Evolutionary conservation across 495 filamentous ascomycete genomes (phyloP), one percentile per base, ranked within the genome.

Genomic region (Barbatosphaeria neglecta): DNA sequence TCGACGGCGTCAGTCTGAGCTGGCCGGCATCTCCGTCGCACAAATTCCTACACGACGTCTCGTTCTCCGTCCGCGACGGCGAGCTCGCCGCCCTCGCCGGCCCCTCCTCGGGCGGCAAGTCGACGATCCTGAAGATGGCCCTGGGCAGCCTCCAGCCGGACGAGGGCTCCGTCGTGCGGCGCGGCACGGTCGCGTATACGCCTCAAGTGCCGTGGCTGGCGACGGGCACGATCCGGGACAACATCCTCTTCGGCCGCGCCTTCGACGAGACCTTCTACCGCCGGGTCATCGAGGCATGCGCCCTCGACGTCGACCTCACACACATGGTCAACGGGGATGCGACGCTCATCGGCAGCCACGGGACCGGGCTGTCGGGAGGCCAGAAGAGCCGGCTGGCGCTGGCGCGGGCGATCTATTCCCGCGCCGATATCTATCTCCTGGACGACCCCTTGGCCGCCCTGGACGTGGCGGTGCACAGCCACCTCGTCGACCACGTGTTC

Each of bases 361-460:
- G 87, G 3, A 90, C 92, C 43, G 87, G 84, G 3, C 74, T 93
- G 15, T 89, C 84, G 15, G 87, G 87, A 33, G 87, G 87, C 41
- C 87, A 93, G 60, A 92, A 88, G 65, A 84, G 86, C 46, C 77
- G 87, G 13, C 64, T 93, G 54, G 87, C 84, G 3, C 71, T 93
- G 37, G 87, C 87, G 3, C 70, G 87, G 57, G 87, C 87, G 35
- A 86, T 93, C 0, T 93, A 92, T 59, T 85, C 87, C 47, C 74
- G 86, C 44, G 84, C 87, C 10, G 86, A 89, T 60, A 75, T 90
- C 45, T 88, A 90, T 52, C 68, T 93, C 15, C 66, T 93, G 8
- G 87, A 93, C 54, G 87, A 93, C 62, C 77, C 83, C 49, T 67
- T 93, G 7, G 89, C 86, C 28, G 86, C 87, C 4, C 85, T 93